phyloP scores from a whole-genome alignment of 371 early-diverging fungal species.

The Saksenaea oblongispora region DNA sequence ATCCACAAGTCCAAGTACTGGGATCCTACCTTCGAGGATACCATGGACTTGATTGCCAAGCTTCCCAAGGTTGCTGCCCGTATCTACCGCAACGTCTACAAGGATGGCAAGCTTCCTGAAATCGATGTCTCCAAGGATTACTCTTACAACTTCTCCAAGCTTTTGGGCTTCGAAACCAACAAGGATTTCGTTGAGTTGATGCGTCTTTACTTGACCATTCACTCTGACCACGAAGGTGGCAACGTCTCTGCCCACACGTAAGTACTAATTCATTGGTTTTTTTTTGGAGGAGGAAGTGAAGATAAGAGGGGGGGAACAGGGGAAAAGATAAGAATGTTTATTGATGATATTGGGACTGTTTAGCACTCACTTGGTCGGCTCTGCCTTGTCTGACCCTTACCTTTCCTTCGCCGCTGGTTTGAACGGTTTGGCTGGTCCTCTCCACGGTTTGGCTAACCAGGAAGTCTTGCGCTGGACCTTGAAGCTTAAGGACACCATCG shows the following conservation, averaged over 20 bases:
- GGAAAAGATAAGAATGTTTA: background rate
- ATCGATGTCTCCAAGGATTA: conserved; percentile 89
- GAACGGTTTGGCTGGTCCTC: conserved; percentile 98
- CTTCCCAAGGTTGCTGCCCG: conserved; percentile 95
- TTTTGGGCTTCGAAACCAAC: conserved; percentile 90
- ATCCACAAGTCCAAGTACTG: conserved; percentile 96
- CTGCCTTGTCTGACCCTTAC: conserved; percentile 97
- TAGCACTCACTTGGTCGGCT: conserved; percentile 93
- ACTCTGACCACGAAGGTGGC: conserved; percentile 99
- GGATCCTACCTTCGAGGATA: conserved; percentile 96
- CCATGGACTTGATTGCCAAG: conserved; percentile 98
- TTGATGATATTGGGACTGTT: conserved; percentile 1
- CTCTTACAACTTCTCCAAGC: conserved; percentile 92
- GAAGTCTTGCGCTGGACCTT: conserved; percentile 97
- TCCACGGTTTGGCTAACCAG: conserved; percentile 99
- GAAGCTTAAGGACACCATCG: conserved; percentile 88
- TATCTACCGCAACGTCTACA: conserved; percentile 98
- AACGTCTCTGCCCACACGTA: conserved; percentile 95
- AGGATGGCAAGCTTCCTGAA: conserved; percentile 89
- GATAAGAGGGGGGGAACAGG: background rate
- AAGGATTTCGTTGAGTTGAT: conserved; percentile 94
- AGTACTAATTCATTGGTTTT: conserved; percentile 17
- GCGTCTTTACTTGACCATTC: conserved; percentile 98
- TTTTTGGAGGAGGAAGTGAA: conserved; percentile 2
- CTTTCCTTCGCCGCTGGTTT: conserved; percentile 96